Base-by-base conservation (phyloP, 805 yeast genomes). In the Saccharomycopsis fermentans region DNA sequence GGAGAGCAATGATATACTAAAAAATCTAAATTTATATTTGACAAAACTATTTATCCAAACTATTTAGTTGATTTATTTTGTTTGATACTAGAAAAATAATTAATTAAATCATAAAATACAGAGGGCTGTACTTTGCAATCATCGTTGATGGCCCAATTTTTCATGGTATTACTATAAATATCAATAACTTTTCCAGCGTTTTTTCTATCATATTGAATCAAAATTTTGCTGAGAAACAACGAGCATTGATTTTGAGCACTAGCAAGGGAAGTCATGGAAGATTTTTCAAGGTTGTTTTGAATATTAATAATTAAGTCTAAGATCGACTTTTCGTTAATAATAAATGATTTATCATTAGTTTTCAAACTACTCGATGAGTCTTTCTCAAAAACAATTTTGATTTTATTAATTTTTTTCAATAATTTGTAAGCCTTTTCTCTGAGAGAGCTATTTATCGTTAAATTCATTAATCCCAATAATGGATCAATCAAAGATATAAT, bases 401-500 rank as follows among this genome's bases (percentile, higher is more conserved):
- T 66, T 67, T 82, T 86, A 62, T 83, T 78, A 16, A 88, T 68
- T 62, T 75, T 81, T 68, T 84, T 87, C 62, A 91, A 68, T 32
- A 90, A 67, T 69, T 85, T 86, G 60, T 86, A 85, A 3, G 92
- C 85, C 70, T 87, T 88, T 17, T 81, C 82, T 0, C 92, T 92
- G 4, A 91, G 68, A 34, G 79, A 70, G 62, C 80, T 81, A 67
- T 88, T 94, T 64, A 82, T 70, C 1, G 97, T 91, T 47, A 81
- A 70, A 55, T 78, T 77, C 63, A 90, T 80, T 60, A 88, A 74
- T 24, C 72, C 72, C 52, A 89, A 68, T 61, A 90, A 70, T 1
- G 91, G 89, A 32, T 73, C 67, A 4, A 83, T 70, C 62, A 81
- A 71, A 2, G 73, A 66, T 34, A 84, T 61, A 57, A 73, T 72